Percentiles rank a stretch among this genome's conserved stretches.
These are phyloP conservation scores for Coix lacrymajobi DNA, from an alignment of 176 grass and related monocot genomes.

Conservation along the genomic window DNA sequence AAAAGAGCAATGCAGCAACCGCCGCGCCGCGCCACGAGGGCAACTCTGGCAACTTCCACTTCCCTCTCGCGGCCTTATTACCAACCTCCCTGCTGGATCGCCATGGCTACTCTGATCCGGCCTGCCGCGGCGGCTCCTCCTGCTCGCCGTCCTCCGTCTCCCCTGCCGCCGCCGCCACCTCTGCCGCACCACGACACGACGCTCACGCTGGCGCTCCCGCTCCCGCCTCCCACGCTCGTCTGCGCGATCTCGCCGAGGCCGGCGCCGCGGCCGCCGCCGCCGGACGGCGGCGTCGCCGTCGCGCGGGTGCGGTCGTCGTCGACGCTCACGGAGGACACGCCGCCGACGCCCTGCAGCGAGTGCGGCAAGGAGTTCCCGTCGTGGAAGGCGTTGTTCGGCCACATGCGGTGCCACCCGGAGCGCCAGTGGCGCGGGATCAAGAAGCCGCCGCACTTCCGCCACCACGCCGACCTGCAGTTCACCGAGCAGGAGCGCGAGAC, in stretches of 20 bases:
- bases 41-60: background rate
- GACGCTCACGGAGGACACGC: background rate
- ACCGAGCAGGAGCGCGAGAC: constrained; percentile 26
- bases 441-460: constrained; percentile 5
- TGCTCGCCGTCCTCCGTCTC: background rate
- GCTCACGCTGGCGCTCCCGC: constrained; percentile 19
- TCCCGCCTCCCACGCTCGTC: background rate
- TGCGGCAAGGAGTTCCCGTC: constrained; percentile 51
- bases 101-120: background rate
- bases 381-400: constrained; percentile 59
- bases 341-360: constrained; percentile 37
- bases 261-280: background rate
- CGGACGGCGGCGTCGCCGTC: background rate
- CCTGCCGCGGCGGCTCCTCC: background rate
- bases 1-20: no score
- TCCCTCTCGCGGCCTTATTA: no score
- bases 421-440: constrained; percentile 60
- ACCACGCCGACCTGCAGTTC: constrained; percentile 15
- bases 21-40: background rate
- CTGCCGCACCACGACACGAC: background rate
- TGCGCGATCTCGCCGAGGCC: background rate
- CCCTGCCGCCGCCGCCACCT: background rate
- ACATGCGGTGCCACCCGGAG: constrained; percentile 82
- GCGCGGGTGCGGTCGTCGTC: background rate
- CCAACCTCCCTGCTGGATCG: background rate